These are phyloP conservation scores for Leishmania amazonensis DNA, from an alignment of 208 protist species.

Conservation along the genomic window DNA sequence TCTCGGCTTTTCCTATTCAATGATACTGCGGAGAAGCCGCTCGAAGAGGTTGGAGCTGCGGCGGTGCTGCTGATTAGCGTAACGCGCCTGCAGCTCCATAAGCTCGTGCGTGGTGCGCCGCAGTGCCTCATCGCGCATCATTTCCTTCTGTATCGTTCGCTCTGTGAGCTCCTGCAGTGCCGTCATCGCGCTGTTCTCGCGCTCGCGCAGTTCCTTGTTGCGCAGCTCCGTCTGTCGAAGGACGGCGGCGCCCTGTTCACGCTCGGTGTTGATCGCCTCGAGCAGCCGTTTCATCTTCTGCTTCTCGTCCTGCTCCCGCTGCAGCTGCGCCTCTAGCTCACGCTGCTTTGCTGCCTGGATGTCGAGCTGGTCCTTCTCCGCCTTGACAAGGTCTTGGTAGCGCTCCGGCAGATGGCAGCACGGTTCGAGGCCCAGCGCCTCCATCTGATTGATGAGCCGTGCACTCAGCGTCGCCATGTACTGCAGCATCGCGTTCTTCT, in stretches of 20 bases:
- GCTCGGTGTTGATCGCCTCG: conserved; percentile 60
- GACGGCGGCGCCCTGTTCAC: conserved; percentile 58
- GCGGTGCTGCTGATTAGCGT: conserved; percentile 46
- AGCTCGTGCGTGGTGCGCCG: conserved; percentile 59
- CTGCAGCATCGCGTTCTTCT: conserved; percentile 77
- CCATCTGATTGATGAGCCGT: conserved; percentile 77
- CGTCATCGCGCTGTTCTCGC: conserved; percentile 39
- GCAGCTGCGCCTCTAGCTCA: conserved; percentile 63
- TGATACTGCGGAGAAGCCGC: conserved; percentile 27
- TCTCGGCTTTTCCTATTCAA: conserved; percentile 12
- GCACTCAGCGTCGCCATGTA: conserved; percentile 70
- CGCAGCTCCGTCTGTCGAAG: conserved; percentile 44
- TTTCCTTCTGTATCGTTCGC: conserved; percentile 59
- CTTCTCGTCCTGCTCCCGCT: conserved; percentile 67
- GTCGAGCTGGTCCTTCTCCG: conserved; percentile 52
- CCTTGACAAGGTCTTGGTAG: conserved; percentile 61
- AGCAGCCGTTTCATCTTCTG: conserved; percentile 57
- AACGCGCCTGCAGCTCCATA: conserved; percentile 62
- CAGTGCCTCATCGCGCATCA: conserved; percentile 64
- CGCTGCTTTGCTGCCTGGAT: conserved; percentile 60
- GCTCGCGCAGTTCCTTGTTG: conserved; percentile 61
- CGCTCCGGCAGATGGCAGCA: conserved; percentile 75
- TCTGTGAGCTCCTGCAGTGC: conserved; percentile 48
- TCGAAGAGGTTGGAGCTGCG: conserved; percentile 43
- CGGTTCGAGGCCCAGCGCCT: conserved; percentile 57